A percentile compares a stretch with the other conserved stretches of the same genome.
Conservation (phyloP, 495 filamentous ascomycete genomes). For the Penicillium coprophilum region DNA sequence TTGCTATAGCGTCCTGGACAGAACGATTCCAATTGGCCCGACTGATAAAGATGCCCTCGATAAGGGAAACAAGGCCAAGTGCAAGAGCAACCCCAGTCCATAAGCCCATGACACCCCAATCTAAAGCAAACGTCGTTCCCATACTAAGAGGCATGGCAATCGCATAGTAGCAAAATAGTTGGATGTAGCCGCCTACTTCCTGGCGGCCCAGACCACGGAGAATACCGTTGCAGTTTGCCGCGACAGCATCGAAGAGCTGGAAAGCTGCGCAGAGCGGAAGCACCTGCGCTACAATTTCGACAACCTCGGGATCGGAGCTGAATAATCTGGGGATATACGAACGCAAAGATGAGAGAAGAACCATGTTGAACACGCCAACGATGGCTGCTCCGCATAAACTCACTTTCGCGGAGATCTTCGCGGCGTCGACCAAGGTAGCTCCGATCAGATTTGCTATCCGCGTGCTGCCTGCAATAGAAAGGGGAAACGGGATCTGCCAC, state of each 20-base stretch:
- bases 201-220: constrained; percentile 82
- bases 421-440: constrained; percentile 68
- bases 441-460: constrained; percentile 66
- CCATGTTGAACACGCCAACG: constrained; percentile 74
- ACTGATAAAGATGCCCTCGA: constrained; percentile 67
- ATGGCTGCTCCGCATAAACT: constrained; percentile 61
- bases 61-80: constrained; percentile 59
- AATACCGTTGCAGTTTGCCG: constrained; percentile 76
- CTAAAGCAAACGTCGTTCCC: constrained; percentile 66
- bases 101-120: constrained; percentile 72
- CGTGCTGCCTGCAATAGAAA: constrained; percentile 62
- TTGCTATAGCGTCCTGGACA: constrained; percentile 66
- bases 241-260: constrained; percentile 82
- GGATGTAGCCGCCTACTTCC: constrained; percentile 84
- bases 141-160: constrained; percentile 84
- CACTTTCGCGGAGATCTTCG: constrained; percentile 68
- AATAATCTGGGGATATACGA: constrained; percentile 74
- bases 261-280: constrained; percentile 81
- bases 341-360: constrained; percentile 61
- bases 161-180: constrained; percentile 79
- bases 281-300: constrained; percentile 66
- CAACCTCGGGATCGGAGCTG: constrained; percentile 76
- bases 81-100: constrained; percentile 81
- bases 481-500: constrained; percentile 67
- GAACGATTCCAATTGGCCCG: constrained; percentile 69